phyloP scores from a whole-genome alignment of 106 monocot genomes.

The Apostasia shenzhenica region DNA sequence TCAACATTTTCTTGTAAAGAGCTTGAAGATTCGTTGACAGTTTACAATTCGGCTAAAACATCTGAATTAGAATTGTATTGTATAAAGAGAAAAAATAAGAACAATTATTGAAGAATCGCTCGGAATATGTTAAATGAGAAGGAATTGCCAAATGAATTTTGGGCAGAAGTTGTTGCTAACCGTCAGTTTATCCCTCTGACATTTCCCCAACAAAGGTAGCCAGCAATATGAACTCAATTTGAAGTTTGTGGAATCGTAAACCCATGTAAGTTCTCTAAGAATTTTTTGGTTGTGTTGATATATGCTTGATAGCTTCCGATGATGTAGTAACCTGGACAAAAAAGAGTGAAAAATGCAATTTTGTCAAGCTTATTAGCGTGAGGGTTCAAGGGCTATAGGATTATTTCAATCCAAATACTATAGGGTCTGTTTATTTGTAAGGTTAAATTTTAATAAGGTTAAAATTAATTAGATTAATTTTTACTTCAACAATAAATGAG shows the following conservation, averaged over 20 bases:
- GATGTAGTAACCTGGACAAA: slow-evolving; percentile 12
- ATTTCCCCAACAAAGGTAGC: slow-evolving; percentile 9
- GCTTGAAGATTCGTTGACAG: slow-evolving; percentile 3
- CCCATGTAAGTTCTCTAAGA: slow-evolving; percentile 6
- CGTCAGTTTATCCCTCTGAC: not conserved
- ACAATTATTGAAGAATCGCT: slow-evolving; percentile 16
- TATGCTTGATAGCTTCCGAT: slow-evolving; percentile 10
- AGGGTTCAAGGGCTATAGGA: slow-evolving; percentile 10
- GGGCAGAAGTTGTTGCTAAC: slow-evolving; percentile 13
- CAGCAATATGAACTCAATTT: slow-evolving; percentile 12
- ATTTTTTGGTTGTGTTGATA: slow-evolving; percentile 19
- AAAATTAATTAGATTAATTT: no score
- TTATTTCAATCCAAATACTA: slow-evolving; percentile 9
- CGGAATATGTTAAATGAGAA: slow-evolving; percentile 10
- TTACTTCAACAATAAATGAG: no score
- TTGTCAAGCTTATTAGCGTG: slow-evolving; percentile 8
- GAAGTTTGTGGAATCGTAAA: slow-evolving; percentile 10
- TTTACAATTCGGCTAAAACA: slow-evolving; percentile 5
- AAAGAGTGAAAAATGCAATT: slow-evolving; percentile 18
- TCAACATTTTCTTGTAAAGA: not conserved
- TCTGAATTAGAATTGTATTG: slow-evolving; percentile 1
- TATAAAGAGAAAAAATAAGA: slow-evolving; percentile 7
- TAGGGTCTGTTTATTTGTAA: slow-evolving; percentile 16
- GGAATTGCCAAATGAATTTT: slow-evolving; percentile 6
- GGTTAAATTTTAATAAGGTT: not conserved